Evolutionary conservation across 352 stramenopile species (phyloP).

Genomic region (Phytophthora hibernalis): DNA sequence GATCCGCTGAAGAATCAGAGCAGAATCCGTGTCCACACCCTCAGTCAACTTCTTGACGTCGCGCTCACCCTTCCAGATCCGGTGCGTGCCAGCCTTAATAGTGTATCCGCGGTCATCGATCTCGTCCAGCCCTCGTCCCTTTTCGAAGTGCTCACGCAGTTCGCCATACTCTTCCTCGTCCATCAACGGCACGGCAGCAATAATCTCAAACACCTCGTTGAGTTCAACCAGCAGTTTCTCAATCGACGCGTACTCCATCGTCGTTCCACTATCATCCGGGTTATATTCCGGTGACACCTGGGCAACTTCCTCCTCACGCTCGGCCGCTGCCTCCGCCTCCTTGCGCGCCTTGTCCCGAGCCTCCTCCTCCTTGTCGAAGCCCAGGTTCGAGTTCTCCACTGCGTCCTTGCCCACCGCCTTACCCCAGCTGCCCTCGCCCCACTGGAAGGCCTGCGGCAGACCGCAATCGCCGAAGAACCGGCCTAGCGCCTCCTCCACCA

Average conservation of each 20-base stretch:
- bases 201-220: constrained; percentile 75
- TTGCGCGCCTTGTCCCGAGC: constrained; percentile 48
- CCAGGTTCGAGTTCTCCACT: constrained; percentile 72
- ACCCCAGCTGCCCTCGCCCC: constrained; percentile 79
- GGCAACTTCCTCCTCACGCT: constrained; percentile 34
- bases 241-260: constrained; percentile 52
- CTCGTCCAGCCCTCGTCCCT: constrained; percentile 64
- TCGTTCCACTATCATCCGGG: constrained; percentile 44
- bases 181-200: constrained; percentile 73
- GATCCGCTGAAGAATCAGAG: constrained; percentile 79
- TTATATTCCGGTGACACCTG: constrained; percentile 18
- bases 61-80: constrained; percentile 76
- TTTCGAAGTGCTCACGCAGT: constrained; percentile 66
- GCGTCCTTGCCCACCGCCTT: constrained; percentile 65
- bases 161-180: constrained; percentile 74
- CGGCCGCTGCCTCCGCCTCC: constrained; percentile 44
- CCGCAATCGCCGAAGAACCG: constrained; percentile 77
- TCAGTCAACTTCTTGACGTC: constrained; percentile 56
- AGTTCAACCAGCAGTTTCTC: constrained; percentile 62
- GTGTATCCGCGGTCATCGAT: constrained; percentile 68
- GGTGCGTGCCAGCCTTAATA: constrained; percentile 55
- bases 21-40: constrained; percentile 66
- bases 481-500: constrained; percentile 77
- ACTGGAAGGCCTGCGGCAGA: constrained; percentile 67
- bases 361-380: constrained; percentile 66